Evolutionary conservation across 495 filamentous ascomycete species (phyloP).

Genomic region (Hapsidospora chrysogenum): DNA sequence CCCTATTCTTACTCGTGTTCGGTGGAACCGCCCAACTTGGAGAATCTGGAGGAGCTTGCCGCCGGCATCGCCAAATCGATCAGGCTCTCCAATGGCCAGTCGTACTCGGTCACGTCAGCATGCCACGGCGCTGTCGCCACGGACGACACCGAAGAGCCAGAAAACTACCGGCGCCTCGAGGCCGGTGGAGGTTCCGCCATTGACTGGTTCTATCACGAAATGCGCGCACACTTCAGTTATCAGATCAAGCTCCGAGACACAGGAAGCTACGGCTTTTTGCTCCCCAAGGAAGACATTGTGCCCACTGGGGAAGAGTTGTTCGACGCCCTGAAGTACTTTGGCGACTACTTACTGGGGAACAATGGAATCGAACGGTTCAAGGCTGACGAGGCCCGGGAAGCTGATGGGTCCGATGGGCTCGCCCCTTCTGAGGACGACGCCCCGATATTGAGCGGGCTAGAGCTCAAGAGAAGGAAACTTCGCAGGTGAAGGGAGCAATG

Average conservation of each 20-base stretch:
- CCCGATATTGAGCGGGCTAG: not conserved
- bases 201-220: constrained; percentile 90
- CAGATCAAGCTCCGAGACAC: constrained; percentile 93
- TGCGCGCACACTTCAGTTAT: constrained; percentile 69
- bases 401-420: not conserved
- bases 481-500: no score
- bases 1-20: constrained; percentile 80
- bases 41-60: constrained; percentile 81
- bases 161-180: constrained; percentile 29
- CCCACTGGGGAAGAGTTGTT: constrained; percentile 81
- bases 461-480: not conserved
- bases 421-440: not conserved
- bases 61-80: constrained; percentile 86
- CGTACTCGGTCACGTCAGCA: constrained; percentile 68
- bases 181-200: constrained; percentile 70
- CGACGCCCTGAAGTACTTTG: constrained; percentile 65
- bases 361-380: constrained; percentile 34
- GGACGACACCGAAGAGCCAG: constrained; percentile 11
- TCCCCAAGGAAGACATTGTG: constrained; percentile 75
- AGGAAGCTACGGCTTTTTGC: constrained; percentile 83
- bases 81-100: constrained; percentile 51
- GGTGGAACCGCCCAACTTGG: constrained; percentile 60
- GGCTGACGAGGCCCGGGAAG: not conserved
- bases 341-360: constrained; percentile 53
- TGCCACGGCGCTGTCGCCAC: constrained; percentile 60